Base-by-base conservation (phyloP, 2,329 filamentous ascomycete species). In the Trichothecium sympodiale region DNA sequence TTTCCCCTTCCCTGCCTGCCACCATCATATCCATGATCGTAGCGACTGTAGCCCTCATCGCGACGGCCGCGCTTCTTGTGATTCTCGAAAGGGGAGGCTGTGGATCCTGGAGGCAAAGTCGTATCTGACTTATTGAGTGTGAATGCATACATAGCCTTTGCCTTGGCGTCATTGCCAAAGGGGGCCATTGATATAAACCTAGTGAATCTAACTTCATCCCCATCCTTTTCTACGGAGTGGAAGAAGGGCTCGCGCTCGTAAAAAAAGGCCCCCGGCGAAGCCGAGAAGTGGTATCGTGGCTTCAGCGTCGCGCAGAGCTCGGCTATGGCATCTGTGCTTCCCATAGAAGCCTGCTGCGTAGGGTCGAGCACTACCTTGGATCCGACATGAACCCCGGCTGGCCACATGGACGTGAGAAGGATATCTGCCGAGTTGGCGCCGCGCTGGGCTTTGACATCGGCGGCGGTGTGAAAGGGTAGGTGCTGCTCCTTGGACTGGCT, bases 221-320 rank as follows among this genome's bases (percentile, higher is more conserved):
- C 47, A 0, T 62, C 61, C 12, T 60, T 58, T 27, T 57, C 54
- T 6, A 59, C 46, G 2, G 71, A 67, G 53, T 94, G 80, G 50
- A 91, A 79, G 62, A 95, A 98, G 0, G 89, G 86, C 57, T 96
- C 91, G 38, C 91, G 78, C 60, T 98, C 89, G 54, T 80, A 96
- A 59, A 83, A 89, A 48, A 78, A 78, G 6, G 68, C 60, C 8
- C 54, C 56, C 1, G 75, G 69, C 0, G 83, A 83, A 4, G 74
- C 67, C 2, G 84, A 77, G 50, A 96, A 79, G 56, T 96, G 88
- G 52, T 98, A 98, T 18, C 84, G 78, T n/a, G 91, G 91, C 54
- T 87, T 91, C 15, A 98, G 60, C 1, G 75, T 61, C 3, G 78
- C 69, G 49, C 82, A 89, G 9, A 98, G 68, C 40, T 93, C 83